Percentiles rank a stretch among this genome's conserved stretches.
Evolutionary conservation across 2,329 filamentous ascomycete species (phyloP).

Genomic region (Aspergillus sp.): DNA sequence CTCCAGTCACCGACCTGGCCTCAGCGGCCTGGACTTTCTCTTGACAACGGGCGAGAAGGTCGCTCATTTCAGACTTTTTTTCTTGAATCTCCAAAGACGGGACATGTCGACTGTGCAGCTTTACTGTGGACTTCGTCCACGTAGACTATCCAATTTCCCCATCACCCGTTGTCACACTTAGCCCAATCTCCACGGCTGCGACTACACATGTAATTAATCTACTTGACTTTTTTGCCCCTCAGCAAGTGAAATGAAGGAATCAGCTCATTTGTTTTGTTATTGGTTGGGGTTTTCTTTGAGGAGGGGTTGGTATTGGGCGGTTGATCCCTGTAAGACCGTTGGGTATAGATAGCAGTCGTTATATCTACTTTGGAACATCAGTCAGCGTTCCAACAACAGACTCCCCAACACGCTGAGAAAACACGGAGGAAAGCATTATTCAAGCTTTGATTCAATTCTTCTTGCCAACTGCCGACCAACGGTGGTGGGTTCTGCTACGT

Average conservation of each 20-base stretch:
- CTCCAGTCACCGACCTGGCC: neutral
- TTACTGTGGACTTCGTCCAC: neutral
- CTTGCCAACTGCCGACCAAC: neutral
- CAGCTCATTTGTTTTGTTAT: neutral
- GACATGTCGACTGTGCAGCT: too few relatives aligned
- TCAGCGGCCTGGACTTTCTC: too few relatives aligned
- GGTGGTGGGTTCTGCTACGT: neutral
- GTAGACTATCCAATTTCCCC: neutral
- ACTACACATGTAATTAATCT: neutral
- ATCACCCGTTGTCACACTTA: neutral
- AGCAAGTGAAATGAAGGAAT: neutral
- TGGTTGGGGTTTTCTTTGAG: neutral
- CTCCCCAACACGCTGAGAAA: neutral
- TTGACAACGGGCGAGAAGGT: neutral
- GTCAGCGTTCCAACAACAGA: neutral
- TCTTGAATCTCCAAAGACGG: neutral
- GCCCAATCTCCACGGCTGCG: neutral
- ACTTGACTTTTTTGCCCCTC: neutral
- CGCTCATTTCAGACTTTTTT: neutral
- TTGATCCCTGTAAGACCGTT: neutral
- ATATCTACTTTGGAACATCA: too few relatives aligned
- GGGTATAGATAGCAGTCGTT: too few relatives aligned
- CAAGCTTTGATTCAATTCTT: neutral
- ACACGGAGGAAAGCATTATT: neutral
- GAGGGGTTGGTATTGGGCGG: neutral